Evolutionary conservation across 352 stramenopile species (phyloP), one percentile per base, ranked within the genome.

Genomic region (Phytophthora tubulina): DNA sequence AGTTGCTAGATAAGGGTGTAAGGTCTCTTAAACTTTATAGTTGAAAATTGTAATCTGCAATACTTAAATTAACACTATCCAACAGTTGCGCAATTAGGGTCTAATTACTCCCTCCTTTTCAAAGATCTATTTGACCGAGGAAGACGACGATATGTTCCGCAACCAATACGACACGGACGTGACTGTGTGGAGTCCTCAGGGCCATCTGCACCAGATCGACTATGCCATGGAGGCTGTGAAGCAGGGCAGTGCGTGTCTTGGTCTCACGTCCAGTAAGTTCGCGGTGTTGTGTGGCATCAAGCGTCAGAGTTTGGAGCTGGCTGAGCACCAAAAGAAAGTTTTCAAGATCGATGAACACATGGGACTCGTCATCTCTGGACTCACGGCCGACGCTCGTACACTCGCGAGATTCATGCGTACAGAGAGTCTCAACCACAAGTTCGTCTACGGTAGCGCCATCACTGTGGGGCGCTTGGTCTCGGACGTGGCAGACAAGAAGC

Each of bases 151-250:
- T 27, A 99, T 99, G 98, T 99, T 99, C 84, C 92, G 97, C 69
- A 99, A 99, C 85, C 95, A 99, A 82, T 99, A 99, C 84, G 98
- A 99, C 89, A 99, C 98, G 64, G 98, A 99, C 82, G 98, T 99
- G 78, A 99, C 98, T 52, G 98, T 99, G 58, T 99, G 97, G 97
- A 99, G 91, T 82, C 98, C 98, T 33, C 97, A 99, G 88, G 98
- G 98, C 41, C 97, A 98, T 75, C 84, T 99, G 49, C 95, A 99
- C 79, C 98, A 99, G 93, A 97, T 99, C 73, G 94, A 99, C 81
- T 98, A 99, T 62, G 96, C 92, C 33, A 98, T 98, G 86, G 95
- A 99, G 80, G 96, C 94, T 57, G 94, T 98, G 39, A 98, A 98
- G 82, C 95, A 98, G 82, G 97, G 97, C 63, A 98, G 92, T 45